phyloP scores from a whole-genome alignment of 257 asterid genomes.

The Solanum rostratum region DNA sequence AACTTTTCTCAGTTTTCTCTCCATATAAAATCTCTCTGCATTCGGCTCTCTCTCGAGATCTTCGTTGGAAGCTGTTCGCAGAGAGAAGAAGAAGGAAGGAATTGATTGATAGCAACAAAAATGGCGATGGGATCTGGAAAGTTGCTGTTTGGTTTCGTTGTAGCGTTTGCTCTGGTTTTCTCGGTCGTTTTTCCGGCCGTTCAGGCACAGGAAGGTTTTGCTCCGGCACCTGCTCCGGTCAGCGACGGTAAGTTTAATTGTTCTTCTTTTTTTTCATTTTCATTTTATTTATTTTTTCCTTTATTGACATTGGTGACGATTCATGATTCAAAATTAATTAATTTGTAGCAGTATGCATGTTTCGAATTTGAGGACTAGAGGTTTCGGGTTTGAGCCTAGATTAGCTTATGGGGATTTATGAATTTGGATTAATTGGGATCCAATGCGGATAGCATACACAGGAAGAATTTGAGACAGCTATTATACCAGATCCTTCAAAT shows the following conservation, averaged over 20 bases:
- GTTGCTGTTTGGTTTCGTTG: constrained; percentile 19
- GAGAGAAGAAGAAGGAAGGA: background rate
- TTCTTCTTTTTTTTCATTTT: background rate
- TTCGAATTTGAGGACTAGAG: background rate
- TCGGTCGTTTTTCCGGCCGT: constrained; percentile 37
- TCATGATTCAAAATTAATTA: background rate
- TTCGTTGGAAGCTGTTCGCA: background rate
- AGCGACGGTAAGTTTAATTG: constrained; percentile 42
- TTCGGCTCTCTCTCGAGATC: background rate
- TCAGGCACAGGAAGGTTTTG: constrained; percentile 30
- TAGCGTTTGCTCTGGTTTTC: constrained; percentile 24
- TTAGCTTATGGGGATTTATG: too few species aligned
- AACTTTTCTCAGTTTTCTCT: background rate
- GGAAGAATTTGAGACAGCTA: background rate
- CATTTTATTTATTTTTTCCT: background rate
- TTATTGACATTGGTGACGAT: background rate
- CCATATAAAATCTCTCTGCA: background rate
- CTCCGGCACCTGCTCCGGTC: constrained; percentile 64
- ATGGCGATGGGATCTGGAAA: constrained; percentile 25
- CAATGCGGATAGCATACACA: too few species aligned
- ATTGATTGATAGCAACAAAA: background rate
- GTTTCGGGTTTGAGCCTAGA: too few species aligned
- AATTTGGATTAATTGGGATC: too few species aligned
- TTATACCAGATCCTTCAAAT: background rate
- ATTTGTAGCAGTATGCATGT: background rate